Conservation (phyloP, 257 asterid species). For the Forsythia suspensa region DNA sequence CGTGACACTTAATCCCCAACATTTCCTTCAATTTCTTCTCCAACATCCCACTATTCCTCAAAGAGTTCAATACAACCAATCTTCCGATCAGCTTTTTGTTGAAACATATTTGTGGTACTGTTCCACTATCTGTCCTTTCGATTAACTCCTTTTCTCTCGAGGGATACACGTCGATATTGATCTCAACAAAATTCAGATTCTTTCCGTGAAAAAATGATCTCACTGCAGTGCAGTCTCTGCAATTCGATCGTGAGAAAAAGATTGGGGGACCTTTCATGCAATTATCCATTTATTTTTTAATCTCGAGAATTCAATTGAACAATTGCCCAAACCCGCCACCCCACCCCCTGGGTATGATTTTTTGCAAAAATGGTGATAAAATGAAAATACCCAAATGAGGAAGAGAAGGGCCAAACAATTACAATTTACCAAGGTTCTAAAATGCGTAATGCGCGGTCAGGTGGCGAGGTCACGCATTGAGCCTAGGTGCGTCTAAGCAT, state of each 20-base stretch:
- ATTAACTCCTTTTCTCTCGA: constrained; percentile 66
- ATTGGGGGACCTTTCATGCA: no score
- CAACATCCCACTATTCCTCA: constrained; percentile 76
- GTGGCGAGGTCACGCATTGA: no score
- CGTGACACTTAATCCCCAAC: constrained; percentile 70
- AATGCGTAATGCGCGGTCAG: no score
- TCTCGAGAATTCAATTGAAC: no score
- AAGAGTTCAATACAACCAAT: constrained; percentile 71
- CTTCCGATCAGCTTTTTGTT: constrained; percentile 87
- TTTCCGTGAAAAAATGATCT: constrained; percentile 61
- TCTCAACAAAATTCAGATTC: constrained; percentile 63
- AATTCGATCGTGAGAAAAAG: constrained; percentile 84
- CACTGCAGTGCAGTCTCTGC: constrained; percentile 85
- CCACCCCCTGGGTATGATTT: no score
- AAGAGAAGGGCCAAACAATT: no score
- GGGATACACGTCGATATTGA: constrained; percentile 82
- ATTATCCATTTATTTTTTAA: no score
- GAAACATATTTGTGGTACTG: constrained; percentile 80
- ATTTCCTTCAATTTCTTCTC: constrained; percentile 73
- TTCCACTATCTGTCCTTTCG: constrained; percentile 54
- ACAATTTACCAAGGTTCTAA: no score
- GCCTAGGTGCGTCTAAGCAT: no score
- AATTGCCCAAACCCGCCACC: no score
- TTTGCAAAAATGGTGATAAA: no score
- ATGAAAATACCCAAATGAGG: no score